A percentile compares a stretch with the other conserved stretches of the same genome.
phyloP scores from a whole-genome alignment of 345 rosid species.

The Brassica juncea region DNA sequence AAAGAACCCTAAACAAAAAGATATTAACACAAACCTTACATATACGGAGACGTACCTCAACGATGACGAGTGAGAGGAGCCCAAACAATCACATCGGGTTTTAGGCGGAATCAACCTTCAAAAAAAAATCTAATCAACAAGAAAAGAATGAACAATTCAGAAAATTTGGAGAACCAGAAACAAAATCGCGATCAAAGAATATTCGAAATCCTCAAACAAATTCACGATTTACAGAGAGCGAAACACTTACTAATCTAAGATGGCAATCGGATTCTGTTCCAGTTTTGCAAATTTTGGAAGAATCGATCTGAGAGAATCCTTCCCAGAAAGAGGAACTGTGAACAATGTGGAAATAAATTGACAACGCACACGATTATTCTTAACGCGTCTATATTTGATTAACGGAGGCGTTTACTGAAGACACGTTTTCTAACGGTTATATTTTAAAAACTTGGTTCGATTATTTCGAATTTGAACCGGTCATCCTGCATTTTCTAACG shows the following conservation, averaged over 20 bases:
- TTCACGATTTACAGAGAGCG: neutral
- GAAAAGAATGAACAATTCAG: neutral
- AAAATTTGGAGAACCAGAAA: neutral
- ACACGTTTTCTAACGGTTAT: neutral
- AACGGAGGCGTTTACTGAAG: neutral
- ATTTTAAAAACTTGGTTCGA: neutral
- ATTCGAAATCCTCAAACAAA: neutral
- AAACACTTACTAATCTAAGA: neutral
- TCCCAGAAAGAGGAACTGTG: neutral
- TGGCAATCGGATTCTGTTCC: neutral
- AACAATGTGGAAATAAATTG: neutral
- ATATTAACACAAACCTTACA: too few relatives aligned
- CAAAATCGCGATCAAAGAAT: neutral
- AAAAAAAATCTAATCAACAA: neutral
- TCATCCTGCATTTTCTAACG: neutral
- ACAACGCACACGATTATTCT: neutral
- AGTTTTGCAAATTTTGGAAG: neutral
- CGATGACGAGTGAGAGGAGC: neutral
- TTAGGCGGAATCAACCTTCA: neutral
- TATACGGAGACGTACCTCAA: too few relatives aligned
- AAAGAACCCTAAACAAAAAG: too few relatives aligned
- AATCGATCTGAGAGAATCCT: neutral
- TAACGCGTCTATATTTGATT: neutral
- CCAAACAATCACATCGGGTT: neutral
- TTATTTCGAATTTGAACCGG: neutral